phyloP scores from a whole-genome alignment of 805 yeast genomes.

The Kazachstania kunashirensis region DNA sequence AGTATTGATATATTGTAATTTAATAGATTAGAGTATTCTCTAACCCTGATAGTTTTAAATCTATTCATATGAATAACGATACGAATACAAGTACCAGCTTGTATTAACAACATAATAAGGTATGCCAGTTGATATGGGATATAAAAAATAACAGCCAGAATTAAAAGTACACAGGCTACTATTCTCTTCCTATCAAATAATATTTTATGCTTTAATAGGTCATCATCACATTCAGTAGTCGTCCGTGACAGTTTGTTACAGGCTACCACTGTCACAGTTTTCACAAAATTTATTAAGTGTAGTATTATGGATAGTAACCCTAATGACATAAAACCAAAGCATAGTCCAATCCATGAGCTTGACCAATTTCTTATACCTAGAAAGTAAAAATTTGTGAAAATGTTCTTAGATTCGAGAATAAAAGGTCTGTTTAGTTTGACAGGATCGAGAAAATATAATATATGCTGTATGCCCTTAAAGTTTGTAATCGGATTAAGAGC shows the following conservation, averaged over 20 bases:
- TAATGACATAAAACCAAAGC: slow-evolving; percentile 33
- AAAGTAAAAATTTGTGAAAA: slow-evolving; percentile 46
- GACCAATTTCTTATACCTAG: slow-evolving; percentile 55
- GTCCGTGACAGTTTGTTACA: background rate
- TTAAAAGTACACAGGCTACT: slow-evolving; percentile 31
- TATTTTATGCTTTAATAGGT: background rate
- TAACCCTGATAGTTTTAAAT: background rate
- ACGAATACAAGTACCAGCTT: slow-evolving; percentile 42
- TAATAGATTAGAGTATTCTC: slow-evolving; percentile 28
- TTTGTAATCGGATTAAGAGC: slow-evolving; percentile 34
- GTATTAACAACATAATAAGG: slow-evolving; percentile 49
- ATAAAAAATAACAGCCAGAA: slow-evolving; percentile 45
- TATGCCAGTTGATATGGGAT: slow-evolving; percentile 79
- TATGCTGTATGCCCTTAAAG: slow-evolving; percentile 27
- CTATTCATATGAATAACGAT: slow-evolving; percentile 10
- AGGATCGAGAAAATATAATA: slow-evolving; percentile 43
- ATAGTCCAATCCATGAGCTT: slow-evolving; percentile 49
- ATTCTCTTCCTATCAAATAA: slow-evolving; percentile 20
- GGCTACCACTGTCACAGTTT: background rate
- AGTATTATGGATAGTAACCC: slow-evolving; percentile 9
- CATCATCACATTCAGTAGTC: background rate
- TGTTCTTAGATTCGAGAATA: slow-evolving; percentile 32
- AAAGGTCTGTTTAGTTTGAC: slow-evolving; percentile 39
- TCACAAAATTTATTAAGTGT: background rate
- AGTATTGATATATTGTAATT: slow-evolving; percentile 58